phyloP scores from a whole-genome alignment of 2,329 filamentous ascomycete genomes.

The Calonectria hongkongensis region DNA sequence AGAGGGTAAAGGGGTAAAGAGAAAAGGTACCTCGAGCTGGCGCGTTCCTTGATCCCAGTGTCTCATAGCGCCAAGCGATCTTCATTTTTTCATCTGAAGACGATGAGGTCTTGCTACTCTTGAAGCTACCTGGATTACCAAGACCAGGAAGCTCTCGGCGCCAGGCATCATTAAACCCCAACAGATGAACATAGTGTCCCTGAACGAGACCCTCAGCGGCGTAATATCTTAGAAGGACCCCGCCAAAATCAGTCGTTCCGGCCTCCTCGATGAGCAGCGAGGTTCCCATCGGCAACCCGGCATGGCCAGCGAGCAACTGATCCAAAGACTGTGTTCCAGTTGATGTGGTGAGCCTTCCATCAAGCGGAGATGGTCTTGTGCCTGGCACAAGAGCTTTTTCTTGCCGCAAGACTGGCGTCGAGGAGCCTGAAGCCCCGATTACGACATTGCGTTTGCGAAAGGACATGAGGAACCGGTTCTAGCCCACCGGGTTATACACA shows the following conservation, averaged over 20 bases:
- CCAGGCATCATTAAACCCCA: slow-evolving; percentile 89
- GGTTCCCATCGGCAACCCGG: slow-evolving; percentile 87
- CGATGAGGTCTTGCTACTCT: slow-evolving; percentile 62
- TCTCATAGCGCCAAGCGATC: slow-evolving; percentile 98
- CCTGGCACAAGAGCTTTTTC: slow-evolving; percentile 66
- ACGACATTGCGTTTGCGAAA: slow-evolving; percentile 75
- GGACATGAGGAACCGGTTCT: slow-evolving; percentile 65
- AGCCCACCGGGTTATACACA: neutral
- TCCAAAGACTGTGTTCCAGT: slow-evolving; percentile 93
- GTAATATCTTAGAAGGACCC: slow-evolving; percentile 89
- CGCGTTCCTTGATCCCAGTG: slow-evolving; percentile 81
- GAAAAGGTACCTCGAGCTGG: slow-evolving; percentile 77
- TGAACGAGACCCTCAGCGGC: slow-evolving; percentile 95
- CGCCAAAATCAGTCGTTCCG: slow-evolving; percentile 95
- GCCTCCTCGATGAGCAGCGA: slow-evolving; percentile 89
- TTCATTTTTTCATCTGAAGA: slow-evolving; percentile 88
- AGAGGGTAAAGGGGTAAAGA: too few relatives aligned
- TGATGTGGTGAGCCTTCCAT: slow-evolving; percentile 91
- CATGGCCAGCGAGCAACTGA: slow-evolving; percentile 88
- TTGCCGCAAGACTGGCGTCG: slow-evolving; percentile 49
- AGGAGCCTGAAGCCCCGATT: slow-evolving; percentile 60
- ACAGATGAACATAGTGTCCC: slow-evolving; percentile 89
- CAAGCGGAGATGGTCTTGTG: slow-evolving; percentile 89
- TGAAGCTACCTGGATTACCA: slow-evolving; percentile 64
- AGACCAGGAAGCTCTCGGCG: slow-evolving; percentile 88